Conservation (phyloP, 1,284 basidiomycete genomes). For the Boletus holoroseus region DNA sequence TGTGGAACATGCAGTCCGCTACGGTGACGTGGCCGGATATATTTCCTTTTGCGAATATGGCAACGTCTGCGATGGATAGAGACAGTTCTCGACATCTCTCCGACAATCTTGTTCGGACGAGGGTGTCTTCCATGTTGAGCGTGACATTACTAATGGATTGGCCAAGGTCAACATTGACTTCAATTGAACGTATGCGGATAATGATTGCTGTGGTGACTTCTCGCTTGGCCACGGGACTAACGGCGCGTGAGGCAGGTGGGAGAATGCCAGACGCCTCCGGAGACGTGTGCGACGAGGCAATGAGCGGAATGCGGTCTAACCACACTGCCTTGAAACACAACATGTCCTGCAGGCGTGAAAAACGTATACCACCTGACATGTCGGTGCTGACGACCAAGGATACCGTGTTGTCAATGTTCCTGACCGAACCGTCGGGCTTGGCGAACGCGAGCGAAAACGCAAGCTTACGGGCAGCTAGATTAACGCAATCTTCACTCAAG, state of each 20-base stretch:
- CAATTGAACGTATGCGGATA: slow-evolving; percentile 65
- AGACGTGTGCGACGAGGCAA: slow-evolving; percentile 43
- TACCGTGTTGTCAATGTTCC: slow-evolving; percentile 49
- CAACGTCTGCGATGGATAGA: slow-evolving; percentile 58
- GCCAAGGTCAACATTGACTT: slow-evolving; percentile 71
- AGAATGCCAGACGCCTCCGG: slow-evolving; percentile 23
- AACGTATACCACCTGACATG: slow-evolving; percentile 65
- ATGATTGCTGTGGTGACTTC: slow-evolving; percentile 57
- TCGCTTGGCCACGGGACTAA: slow-evolving; percentile 34
- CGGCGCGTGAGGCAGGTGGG: slow-evolving; percentile 9
- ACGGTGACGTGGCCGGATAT: slow-evolving; percentile 67
- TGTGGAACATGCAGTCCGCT: slow-evolving; percentile 72
- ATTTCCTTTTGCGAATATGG: slow-evolving; percentile 65
- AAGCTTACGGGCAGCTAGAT: slow-evolving; percentile 69
- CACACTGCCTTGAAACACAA: slow-evolving; percentile 88
- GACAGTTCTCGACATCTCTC: slow-evolving; percentile 57
- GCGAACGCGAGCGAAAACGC: slow-evolving; percentile 65
- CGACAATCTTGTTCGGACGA: slow-evolving; percentile 58
- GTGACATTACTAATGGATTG: slow-evolving; percentile 66
- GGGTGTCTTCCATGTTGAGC: slow-evolving; percentile 57
- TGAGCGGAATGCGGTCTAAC: slow-evolving; percentile 77
- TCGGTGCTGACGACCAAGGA: slow-evolving; percentile 73
- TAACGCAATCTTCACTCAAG: slow-evolving; percentile 72
- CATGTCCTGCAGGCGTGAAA: slow-evolving; percentile 79
- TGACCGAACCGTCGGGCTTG: slow-evolving; percentile 41